Conservation (phyloP, 1,139 yeast genomes). For the Pneumocystis sp. region DNA sequence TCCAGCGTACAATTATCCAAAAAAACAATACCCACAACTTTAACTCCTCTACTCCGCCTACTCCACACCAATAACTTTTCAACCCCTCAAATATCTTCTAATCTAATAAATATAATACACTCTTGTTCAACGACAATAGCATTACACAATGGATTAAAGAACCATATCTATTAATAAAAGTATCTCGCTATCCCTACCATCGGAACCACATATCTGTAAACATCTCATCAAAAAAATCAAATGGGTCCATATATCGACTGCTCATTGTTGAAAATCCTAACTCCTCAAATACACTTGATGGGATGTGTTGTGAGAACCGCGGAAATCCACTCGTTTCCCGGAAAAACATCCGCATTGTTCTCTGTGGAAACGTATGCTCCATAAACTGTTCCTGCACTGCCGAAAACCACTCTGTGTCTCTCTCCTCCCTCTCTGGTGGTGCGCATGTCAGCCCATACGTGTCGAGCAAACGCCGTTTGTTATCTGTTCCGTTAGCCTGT, state of each 20-base stretch:
- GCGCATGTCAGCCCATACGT: neutral
- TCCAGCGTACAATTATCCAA: neutral
- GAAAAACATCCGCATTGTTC: neutral
- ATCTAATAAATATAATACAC: too few relatives aligned
- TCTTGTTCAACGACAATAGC: too few relatives aligned
- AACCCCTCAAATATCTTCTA: too few relatives aligned
- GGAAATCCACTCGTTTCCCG: neutral
- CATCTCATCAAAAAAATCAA: neutral
- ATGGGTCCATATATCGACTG: neutral
- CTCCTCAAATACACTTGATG: neutral
- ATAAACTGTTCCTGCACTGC: neutral
- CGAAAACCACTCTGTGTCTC: neutral
- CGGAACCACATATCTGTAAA: neutral
- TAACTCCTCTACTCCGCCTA: too few relatives aligned
- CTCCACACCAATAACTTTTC: too few relatives aligned
- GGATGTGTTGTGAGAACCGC: neutral
- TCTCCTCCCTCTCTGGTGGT: neutral
- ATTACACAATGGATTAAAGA: neutral
- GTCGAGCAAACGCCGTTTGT: neutral
- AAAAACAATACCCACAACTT: too few relatives aligned
- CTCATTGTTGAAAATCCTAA: neutral
- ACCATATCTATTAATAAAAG: neutral
- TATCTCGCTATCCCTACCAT: neutral
- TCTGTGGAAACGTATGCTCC: neutral
- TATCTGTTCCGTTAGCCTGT: neutral